Evolutionary conservation across 345 rosid species (phyloP).

Genomic region (Geranium rotundifolium): DNA sequence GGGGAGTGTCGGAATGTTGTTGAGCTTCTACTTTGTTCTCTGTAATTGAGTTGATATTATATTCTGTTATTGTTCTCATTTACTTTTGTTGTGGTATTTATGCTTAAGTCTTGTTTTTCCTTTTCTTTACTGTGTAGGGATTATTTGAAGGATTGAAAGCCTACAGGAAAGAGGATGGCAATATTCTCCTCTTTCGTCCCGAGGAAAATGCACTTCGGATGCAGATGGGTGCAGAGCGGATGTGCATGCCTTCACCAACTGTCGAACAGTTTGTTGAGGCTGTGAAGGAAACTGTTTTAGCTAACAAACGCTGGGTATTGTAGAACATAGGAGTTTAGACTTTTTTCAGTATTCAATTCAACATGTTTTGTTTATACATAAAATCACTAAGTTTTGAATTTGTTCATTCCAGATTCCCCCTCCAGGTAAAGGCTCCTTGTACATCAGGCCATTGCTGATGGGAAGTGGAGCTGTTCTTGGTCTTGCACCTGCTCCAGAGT

Average conservation of each 20-base stretch:
- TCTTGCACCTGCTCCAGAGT: no score
- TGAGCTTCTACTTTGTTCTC: not conserved
- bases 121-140: conserved; percentile 33
- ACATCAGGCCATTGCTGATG: no score
- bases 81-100: not conserved
- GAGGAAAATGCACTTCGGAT: conserved; percentile 82
- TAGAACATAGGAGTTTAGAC: no score
- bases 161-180: conserved; percentile 62
- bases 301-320: conserved; percentile 92
- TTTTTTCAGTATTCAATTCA: no score
- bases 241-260: conserved; percentile 94
- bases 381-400: conserved; percentile 7
- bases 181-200: conserved; percentile 73
- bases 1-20: not conserved
- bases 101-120: not conserved
- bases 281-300: conserved; percentile 67
- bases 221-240: conserved; percentile 81
- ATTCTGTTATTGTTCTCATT: not conserved
- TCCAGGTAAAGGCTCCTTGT: conserved; percentile 85
- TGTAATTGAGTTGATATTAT: not conserved
- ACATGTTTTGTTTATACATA: not conserved
- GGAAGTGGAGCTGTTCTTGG: no score
- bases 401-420: conserved; percentile 65
- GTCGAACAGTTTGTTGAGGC: conserved; percentile 83
- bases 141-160: conserved; percentile 95